Percentiles rank a stretch among this genome's conserved stretches.
Evolutionary conservation across 495 filamentous ascomycete species (phyloP).

Genomic region (Aspergillus cavernicola): DNA sequence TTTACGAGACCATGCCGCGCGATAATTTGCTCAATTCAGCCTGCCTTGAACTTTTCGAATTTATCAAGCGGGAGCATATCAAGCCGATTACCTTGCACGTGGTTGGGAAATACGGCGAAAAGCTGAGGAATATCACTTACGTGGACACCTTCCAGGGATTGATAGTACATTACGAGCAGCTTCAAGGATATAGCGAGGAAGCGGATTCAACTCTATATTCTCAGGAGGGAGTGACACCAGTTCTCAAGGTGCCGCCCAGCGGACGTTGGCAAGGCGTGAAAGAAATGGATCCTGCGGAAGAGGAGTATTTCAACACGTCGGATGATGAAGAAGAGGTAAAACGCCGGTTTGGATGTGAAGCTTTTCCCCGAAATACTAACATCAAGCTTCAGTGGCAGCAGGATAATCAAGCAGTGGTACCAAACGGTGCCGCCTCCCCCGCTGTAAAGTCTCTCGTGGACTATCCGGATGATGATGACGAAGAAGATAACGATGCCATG

Average conservation of each 20-base stretch:
- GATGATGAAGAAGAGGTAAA: conserved; percentile 82
- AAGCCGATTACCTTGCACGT: conserved; percentile 79
- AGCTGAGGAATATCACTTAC: conserved; percentile 73
- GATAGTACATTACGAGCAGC: conserved; percentile 75
- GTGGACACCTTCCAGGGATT: conserved; percentile 80
- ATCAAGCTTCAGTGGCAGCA: conserved; percentile 31
- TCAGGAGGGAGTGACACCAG: conserved; percentile 46
- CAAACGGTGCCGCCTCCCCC: conserved; percentile 49
- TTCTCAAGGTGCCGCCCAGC: conserved; percentile 53
- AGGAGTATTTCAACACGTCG: conserved; percentile 90
- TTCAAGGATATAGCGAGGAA: conserved; percentile 60
- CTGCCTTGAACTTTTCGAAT: conserved; percentile 93
- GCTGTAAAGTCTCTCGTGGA: conserved; percentile 76
- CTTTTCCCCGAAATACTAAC: conserved; percentile 14
- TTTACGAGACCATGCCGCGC: conserved; percentile 87
- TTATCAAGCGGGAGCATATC: conserved; percentile 79
- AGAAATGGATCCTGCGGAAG: conserved; percentile 83
- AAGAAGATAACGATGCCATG: conserved; percentile 57
- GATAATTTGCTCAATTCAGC: conserved; percentile 95
- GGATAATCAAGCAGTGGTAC: conserved; percentile 20
- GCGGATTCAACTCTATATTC: conserved; percentile 52
- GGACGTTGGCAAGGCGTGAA: conserved; percentile 73
- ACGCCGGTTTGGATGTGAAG: not conserved
- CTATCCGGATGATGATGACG: conserved; percentile 89
- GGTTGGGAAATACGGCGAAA: conserved; percentile 84